Percentiles rank a stretch among this genome's conserved stretches.
Evolutionary conservation across 768 basidiomycete species (phyloP).

Genomic region (Panus rudis): DNA sequence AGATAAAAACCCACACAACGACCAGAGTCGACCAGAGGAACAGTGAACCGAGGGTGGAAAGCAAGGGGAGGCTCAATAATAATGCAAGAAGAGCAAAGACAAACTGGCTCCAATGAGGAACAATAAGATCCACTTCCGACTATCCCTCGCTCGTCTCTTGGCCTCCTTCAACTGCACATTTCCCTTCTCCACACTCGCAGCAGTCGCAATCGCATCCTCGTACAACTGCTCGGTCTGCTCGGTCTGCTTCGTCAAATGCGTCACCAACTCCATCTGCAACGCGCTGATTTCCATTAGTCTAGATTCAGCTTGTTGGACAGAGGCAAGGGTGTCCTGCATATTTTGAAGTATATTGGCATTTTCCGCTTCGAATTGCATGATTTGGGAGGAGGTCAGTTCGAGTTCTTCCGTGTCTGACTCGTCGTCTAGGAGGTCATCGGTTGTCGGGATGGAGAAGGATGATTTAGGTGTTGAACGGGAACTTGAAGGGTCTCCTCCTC

Average conservation of each 20-base stretch:
- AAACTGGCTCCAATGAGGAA: conserved; percentile 91
- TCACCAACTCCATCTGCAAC: conserved; percentile 86
- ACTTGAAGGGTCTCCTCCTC: conserved; percentile 10
- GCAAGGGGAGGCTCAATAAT: too few species aligned
- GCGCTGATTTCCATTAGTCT: conserved; percentile 89
- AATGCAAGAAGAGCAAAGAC: conserved; percentile 88
- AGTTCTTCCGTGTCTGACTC: conserved; percentile 56
- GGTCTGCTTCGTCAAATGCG: conserved; percentile 82
- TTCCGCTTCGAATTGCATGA: conserved; percentile 89
- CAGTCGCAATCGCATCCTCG: conserved; percentile 88
- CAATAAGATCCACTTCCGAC: conserved; percentile 81
- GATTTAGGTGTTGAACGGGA: conserved; percentile 15
- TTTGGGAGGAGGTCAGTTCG: conserved; percentile 80
- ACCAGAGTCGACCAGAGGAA: too few species aligned
- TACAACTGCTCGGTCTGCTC: conserved; percentile 91
- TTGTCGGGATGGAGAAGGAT: conserved; percentile 26
- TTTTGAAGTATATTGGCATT: conserved; percentile 80
- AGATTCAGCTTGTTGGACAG: conserved; percentile 88
- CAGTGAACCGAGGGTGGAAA: too few species aligned
- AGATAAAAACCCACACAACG: too few species aligned
- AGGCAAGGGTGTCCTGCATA: conserved; percentile 80
- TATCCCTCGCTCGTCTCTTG: conserved; percentile 76
- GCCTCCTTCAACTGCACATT: conserved; percentile 90
- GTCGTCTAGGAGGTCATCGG: conserved; percentile 49
- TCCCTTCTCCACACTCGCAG: conserved; percentile 80